These are phyloP conservation scores for Penicillium goetzii DNA, from an alignment of 495 filamentous ascomycete genomes.

Conservation along the genomic window DNA sequence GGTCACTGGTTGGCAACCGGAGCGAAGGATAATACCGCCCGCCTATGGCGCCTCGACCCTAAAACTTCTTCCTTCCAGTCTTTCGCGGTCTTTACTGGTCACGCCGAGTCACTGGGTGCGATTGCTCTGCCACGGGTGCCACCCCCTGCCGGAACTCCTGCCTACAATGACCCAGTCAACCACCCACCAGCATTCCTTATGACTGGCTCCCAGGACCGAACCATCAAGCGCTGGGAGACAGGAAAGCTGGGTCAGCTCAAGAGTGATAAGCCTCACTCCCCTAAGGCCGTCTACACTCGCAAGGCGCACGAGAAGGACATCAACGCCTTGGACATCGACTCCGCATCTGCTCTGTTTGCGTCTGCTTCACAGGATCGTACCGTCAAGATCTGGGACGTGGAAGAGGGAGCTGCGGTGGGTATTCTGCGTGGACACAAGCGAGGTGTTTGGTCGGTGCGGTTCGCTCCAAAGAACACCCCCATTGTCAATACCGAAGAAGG, in stretches of 20 bases:
- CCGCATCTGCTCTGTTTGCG: constrained; percentile 73
- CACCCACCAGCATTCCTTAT: constrained; percentile 82
- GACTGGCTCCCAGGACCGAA: constrained; percentile 92
- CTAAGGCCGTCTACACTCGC: constrained; percentile 73
- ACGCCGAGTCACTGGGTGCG: constrained; percentile 94
- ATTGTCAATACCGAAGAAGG: constrained; percentile 70
- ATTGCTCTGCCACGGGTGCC: constrained; percentile 74
- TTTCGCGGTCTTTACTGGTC: constrained; percentile 81
- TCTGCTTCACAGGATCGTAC: constrained; percentile 95
- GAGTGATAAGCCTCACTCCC: constrained; percentile 42
- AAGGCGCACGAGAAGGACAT: constrained; percentile 99
- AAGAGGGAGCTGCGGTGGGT: constrained; percentile 85
- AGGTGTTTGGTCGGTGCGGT: constrained; percentile 93
- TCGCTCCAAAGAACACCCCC: constrained; percentile 77
- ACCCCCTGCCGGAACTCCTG: constrained; percentile 66
- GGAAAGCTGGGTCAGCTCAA: constrained; percentile 48
- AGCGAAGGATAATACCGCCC: constrained; percentile 93
- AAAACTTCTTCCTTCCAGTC: constrained; percentile 73
- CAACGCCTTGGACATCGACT: constrained; percentile 85
- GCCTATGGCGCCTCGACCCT: constrained; percentile 87
- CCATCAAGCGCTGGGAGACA: constrained; percentile 88
- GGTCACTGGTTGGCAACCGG: constrained; percentile 95
- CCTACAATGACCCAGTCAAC: constrained; percentile 66
- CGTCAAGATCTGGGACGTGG: constrained; percentile 92
- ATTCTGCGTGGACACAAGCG: constrained; percentile 89